phyloP scores from a whole-genome alignment of 139 green algal species.

The Bryopsis sp. region DNA sequence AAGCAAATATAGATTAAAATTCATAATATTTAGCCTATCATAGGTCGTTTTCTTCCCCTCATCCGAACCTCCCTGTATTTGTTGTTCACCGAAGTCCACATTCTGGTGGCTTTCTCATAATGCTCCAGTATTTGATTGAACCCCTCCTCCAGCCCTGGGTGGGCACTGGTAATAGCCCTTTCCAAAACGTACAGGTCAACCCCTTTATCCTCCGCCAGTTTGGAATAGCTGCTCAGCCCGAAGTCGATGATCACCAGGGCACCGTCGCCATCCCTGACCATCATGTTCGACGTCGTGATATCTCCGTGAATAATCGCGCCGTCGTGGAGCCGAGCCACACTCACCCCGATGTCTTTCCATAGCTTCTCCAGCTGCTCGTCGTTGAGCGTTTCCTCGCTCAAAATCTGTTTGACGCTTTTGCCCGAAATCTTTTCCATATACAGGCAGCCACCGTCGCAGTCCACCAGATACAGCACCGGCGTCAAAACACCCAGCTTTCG shows the following conservation, averaged over 20 bases:
- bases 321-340: conserved; percentile 77
- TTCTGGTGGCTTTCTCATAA: conserved; percentile 52
- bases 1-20: too few species aligned
- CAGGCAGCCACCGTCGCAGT: conserved; percentile 39
- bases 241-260: conserved; percentile 79
- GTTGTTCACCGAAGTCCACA: conserved; percentile 69
- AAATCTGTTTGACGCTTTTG: conserved; percentile 46
- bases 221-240: conserved; percentile 63
- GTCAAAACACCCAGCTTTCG: conserved; percentile 29
- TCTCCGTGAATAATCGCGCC: conserved; percentile 81
- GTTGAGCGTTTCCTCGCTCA: conserved; percentile 21
- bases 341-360: conserved; percentile 44
- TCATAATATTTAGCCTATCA: conserved; percentile 70
- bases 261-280: conserved; percentile 41
- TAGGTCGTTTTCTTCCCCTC: conserved; percentile 65
- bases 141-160: conserved; percentile 27
- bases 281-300: conserved; percentile 83
- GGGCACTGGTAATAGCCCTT: conserved; percentile 62
- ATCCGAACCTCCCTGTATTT: conserved; percentile 69
- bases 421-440: conserved; percentile 63
- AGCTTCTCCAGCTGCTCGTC: conserved; percentile 29
- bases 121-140: conserved; percentile 57
- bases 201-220: conserved; percentile 63
- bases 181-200: conserved; percentile 90
- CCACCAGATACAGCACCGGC: conserved; percentile 51